Conservation (phyloP, 1,139 yeast species). For the Nakaseomyces nivariensis region DNA sequence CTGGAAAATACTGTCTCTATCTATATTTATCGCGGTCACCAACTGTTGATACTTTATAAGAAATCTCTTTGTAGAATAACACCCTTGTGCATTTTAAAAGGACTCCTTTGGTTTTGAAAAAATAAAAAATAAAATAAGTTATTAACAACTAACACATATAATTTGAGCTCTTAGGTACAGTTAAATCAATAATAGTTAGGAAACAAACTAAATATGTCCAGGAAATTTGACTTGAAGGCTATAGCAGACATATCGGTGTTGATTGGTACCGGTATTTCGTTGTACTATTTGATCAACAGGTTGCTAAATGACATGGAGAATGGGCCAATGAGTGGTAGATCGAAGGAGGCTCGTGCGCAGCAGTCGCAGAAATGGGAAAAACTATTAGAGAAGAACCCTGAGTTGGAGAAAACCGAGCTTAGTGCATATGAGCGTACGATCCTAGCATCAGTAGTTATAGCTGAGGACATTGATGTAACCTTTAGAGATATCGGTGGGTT, state of each 20-base stretch:
- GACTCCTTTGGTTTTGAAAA: too few species aligned
- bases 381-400: constrained; percentile 50
- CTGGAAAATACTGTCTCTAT: too few species aligned
- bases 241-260: constrained; percentile 61
- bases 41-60: too few species aligned
- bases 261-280: constrained; percentile 74
- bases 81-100: too few species aligned
- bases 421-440: constrained; percentile 73
- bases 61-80: too few species aligned
- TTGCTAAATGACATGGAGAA: constrained; percentile 42
- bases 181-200: too few species aligned
- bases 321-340: constrained; percentile 42
- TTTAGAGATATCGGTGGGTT: constrained; percentile 86
- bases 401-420: constrained; percentile 42
- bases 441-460: constrained; percentile 69
- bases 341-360: constrained; percentile 57
- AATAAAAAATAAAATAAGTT: too few species aligned
- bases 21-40: too few species aligned
- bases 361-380: constrained; percentile 54
- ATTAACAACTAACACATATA: too few species aligned
- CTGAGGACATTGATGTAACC: constrained; percentile 66
- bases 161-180: too few species aligned
- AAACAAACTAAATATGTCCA: constrained; percentile 15
- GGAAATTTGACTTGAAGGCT: constrained; percentile 45
- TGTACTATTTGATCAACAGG: constrained; percentile 59